These are phyloP conservation scores for Aphanoascus verrucosus DNA, from an alignment of 2,329 filamentous ascomycete species.

Conservation along the genomic window DNA sequence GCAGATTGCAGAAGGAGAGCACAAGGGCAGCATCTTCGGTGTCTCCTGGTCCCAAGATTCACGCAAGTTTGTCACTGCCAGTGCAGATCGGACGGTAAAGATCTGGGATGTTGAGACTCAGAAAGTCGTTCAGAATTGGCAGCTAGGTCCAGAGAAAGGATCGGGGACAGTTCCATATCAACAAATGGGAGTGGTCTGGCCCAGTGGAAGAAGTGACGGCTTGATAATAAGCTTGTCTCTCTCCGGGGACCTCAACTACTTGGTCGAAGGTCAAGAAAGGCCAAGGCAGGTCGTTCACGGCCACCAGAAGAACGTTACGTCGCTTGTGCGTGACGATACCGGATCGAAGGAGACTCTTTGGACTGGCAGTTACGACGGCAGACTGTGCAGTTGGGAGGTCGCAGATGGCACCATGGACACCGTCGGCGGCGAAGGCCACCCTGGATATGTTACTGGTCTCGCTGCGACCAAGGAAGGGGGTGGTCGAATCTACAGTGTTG, in stretches of 20 bases:
- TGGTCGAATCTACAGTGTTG: slow-evolving; percentile 67
- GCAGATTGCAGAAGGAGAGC: slow-evolving; percentile 60
- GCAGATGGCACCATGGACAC: slow-evolving; percentile 55
- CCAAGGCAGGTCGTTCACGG: slow-evolving; percentile 67
- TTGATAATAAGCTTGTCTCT: slow-evolving; percentile 84
- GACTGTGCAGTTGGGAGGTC: slow-evolving; percentile 74
- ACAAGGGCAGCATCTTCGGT: slow-evolving; percentile 86
- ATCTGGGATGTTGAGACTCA: slow-evolving; percentile 83
- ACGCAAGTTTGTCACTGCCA: slow-evolving; percentile 76
- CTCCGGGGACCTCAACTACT: slow-evolving; percentile 80
- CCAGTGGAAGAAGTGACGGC: slow-evolving; percentile 67
- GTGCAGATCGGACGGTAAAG: slow-evolving; percentile 87
- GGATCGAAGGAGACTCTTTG: slow-evolving; percentile 53
- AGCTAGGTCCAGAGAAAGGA: slow-evolving; percentile 60
- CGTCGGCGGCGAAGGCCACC: slow-evolving; percentile 71
- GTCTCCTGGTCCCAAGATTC: slow-evolving; percentile 85
- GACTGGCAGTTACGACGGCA: slow-evolving; percentile 87
- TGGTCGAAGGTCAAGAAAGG: slow-evolving; percentile 58
- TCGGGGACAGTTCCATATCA: slow-evolving; percentile 65
- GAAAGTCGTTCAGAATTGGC: slow-evolving; percentile 70
- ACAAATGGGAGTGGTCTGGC: slow-evolving; percentile 90
- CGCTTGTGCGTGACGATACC: slow-evolving; percentile 50
- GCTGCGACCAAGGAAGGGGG: slow-evolving; percentile 42
- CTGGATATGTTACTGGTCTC: slow-evolving; percentile 75
- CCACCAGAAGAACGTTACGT: slow-evolving; percentile 84